Percentiles rank a stretch among this genome's conserved stretches.
phyloP scores from a whole-genome alignment of 768 basidiomycete species.

The Hortiboletus campestris region DNA sequence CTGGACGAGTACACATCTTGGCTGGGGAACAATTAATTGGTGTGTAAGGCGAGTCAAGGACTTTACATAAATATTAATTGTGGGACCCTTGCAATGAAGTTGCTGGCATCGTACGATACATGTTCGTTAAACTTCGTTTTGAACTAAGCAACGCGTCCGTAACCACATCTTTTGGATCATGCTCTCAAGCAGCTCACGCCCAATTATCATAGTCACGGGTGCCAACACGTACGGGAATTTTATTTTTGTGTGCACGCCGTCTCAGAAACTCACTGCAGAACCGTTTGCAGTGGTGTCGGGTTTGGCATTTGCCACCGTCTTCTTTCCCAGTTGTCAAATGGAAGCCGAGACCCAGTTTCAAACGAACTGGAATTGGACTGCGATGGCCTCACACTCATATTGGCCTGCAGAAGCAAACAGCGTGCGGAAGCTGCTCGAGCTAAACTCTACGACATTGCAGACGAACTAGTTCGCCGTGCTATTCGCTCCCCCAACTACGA shows the following conservation, averaged over 20 bases:
- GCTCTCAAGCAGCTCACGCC: conserved; percentile 30
- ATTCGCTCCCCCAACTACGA: conserved; percentile 39
- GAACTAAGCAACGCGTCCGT: no score
- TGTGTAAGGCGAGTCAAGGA: no score
- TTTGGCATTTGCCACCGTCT: conserved; percentile 82
- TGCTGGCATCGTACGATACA: background rate
- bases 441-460: conserved; percentile 53
- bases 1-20: background rate
- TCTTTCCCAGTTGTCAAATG: conserved; percentile 60
- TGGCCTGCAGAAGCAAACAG: conserved; percentile 72
- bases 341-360: conserved; percentile 34
- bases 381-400: conserved; percentile 66
- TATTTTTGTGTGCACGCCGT: background rate
- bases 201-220: conserved; percentile 65
- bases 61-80: background rate
- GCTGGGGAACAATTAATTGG: background rate
- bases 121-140: background rate
- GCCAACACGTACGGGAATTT: conserved; percentile 55
- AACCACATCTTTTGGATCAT: conserved; percentile 18
- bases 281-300: conserved; percentile 67
- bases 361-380: conserved; percentile 31
- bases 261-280: conserved; percentile 24
- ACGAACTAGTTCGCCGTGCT: conserved; percentile 47
- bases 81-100: no score
- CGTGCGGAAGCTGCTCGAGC: conserved; percentile 61